phyloP scores from a whole-genome alignment of 352 stramenopile genomes.

The Phytopythium mirpurense region DNA sequence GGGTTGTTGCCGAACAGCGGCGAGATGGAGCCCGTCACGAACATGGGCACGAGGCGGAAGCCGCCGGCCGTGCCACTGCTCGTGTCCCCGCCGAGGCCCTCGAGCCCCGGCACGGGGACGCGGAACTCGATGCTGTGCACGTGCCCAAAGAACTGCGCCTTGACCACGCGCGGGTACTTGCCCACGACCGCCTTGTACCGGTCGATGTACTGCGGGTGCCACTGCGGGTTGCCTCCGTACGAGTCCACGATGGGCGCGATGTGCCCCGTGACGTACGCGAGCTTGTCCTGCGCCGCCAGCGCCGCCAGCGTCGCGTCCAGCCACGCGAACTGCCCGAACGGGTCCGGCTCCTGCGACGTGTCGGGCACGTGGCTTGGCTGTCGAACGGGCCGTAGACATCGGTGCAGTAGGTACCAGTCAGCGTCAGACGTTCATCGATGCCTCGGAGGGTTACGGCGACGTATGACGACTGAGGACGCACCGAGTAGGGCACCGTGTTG shows the following conservation, averaged over 20 bases:
- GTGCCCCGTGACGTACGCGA: slow-evolving; percentile 88
- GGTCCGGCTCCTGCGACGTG: slow-evolving; percentile 65
- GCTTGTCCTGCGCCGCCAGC: slow-evolving; percentile 39
- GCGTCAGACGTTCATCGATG: neutral
- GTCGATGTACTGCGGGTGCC: slow-evolving; percentile 82
- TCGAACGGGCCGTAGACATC: neutral
- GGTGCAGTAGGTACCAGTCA: neutral
- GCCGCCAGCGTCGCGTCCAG: slow-evolving; percentile 66
- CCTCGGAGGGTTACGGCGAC: no score
- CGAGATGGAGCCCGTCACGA: slow-evolving; percentile 83
- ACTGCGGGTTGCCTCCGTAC: slow-evolving; percentile 85
- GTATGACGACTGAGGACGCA: slow-evolving; percentile 12
- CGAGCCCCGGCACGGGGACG: slow-evolving; percentile 28
- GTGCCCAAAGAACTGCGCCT: slow-evolving; percentile 91
- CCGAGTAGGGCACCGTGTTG: slow-evolving; percentile 85
- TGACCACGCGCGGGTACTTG: slow-evolving; percentile 65
- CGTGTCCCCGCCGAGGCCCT: neutral
- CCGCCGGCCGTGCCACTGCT: neutral
- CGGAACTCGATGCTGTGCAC: slow-evolving; percentile 92
- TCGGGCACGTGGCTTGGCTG: slow-evolving; percentile 75
- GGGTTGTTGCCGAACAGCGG: slow-evolving; percentile 91
- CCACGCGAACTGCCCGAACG: slow-evolving; percentile 90
- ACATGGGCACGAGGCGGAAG: slow-evolving; percentile 63
- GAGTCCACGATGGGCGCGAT: slow-evolving; percentile 90
- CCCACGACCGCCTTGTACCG: slow-evolving; percentile 80